Evolutionary conservation across 768 basidiomycete genomes (phyloP).

Genomic region (Stropharia rugosoannulata): DNA sequence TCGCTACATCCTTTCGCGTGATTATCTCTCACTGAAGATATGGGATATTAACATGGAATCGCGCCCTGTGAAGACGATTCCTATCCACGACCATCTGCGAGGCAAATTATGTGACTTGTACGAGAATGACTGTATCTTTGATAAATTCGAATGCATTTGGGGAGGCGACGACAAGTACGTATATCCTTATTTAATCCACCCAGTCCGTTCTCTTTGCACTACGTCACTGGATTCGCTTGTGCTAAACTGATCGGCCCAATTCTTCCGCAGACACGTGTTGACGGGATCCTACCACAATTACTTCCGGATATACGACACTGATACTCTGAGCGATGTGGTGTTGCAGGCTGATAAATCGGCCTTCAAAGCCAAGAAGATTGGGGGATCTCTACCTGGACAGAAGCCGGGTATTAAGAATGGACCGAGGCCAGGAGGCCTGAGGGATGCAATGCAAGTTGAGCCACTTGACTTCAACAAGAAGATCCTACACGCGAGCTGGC

Average conservation of each 20-base stretch:
- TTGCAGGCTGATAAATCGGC: conserved; percentile 99
- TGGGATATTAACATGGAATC: conserved; percentile 99
- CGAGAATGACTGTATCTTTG: conserved; percentile 99
- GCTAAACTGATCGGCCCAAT: conserved; percentile 18
- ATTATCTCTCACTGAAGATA: conserved; percentile 97
- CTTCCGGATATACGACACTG: conserved; percentile 98
- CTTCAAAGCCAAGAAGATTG: conserved; percentile 99
- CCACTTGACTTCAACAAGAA: conserved; percentile 96
- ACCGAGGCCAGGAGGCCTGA: conserved; percentile 63
- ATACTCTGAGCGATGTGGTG: conserved; percentile 84
- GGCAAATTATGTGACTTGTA: conserved; percentile 98
- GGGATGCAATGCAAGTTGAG: conserved; percentile 86
- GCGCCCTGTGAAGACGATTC: conserved; percentile 94
- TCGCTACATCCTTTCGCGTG: conserved; percentile 93
- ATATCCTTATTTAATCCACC: conserved; percentile 2
- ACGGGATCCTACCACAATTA: conserved; percentile 99
- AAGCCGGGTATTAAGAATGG: conserved; percentile 77
- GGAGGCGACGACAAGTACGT: conserved; percentile 93
- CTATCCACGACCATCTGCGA: conserved; percentile 96
- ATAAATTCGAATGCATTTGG: conserved; percentile 99
- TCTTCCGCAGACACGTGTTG: conserved; percentile 73
- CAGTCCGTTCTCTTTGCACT: conserved; percentile 20
- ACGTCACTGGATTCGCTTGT: conserved; percentile 4
- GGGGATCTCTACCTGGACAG: conserved; percentile 74
- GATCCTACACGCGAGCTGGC: conserved; percentile 95